Evolutionary conservation across 2,329 filamentous ascomycete genomes (phyloP).

Genomic region (Pseudogymnoascus sp.): DNA sequence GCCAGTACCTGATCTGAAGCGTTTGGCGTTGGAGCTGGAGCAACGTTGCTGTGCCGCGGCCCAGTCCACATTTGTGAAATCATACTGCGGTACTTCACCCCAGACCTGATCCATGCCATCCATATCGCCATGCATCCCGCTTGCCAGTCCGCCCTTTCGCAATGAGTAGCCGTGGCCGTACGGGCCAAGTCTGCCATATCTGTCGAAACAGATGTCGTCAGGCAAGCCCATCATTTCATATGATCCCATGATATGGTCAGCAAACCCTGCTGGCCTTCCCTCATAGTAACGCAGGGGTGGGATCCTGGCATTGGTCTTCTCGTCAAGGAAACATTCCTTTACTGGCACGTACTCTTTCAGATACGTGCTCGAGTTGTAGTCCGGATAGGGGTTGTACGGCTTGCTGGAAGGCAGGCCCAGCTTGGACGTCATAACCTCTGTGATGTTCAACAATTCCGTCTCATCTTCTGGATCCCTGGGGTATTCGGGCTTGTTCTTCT

Average conservation of each 20-base stretch:
- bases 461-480: slow-evolving; percentile 55
- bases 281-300: slow-evolving; percentile 66
- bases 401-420: slow-evolving; percentile 39
- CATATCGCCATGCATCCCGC: slow-evolving; percentile 75
- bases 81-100: slow-evolving; percentile 61
- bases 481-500: slow-evolving; percentile 71
- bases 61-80: slow-evolving; percentile 74
- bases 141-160: slow-evolving; percentile 69
- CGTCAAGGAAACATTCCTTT: slow-evolving; percentile 72
- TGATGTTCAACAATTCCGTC: slow-evolving; percentile 36
- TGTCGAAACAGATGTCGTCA: slow-evolving; percentile 86
- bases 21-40: slow-evolving; percentile 57
- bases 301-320: slow-evolving; percentile 52
- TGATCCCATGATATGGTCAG: slow-evolving; percentile 77
- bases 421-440: slow-evolving; percentile 28
- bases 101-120: slow-evolving; percentile 77
- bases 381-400: slow-evolving; percentile 54
- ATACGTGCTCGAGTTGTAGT: slow-evolving; percentile 42
- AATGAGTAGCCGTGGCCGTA: slow-evolving; percentile 85
- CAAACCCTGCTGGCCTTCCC: slow-evolving; percentile 76
- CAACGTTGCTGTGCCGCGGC: slow-evolving; percentile 69
- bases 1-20: slow-evolving; percentile 41
- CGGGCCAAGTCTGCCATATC: slow-evolving; percentile 77
- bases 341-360: slow-evolving; percentile 42
- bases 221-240: slow-evolving; percentile 71